Percentiles rank a stretch among this genome's conserved stretches.
These are phyloP conservation scores for Epichloe bromicola DNA, from an alignment of 2,329 filamentous ascomycete species.

Conservation along the genomic window DNA sequence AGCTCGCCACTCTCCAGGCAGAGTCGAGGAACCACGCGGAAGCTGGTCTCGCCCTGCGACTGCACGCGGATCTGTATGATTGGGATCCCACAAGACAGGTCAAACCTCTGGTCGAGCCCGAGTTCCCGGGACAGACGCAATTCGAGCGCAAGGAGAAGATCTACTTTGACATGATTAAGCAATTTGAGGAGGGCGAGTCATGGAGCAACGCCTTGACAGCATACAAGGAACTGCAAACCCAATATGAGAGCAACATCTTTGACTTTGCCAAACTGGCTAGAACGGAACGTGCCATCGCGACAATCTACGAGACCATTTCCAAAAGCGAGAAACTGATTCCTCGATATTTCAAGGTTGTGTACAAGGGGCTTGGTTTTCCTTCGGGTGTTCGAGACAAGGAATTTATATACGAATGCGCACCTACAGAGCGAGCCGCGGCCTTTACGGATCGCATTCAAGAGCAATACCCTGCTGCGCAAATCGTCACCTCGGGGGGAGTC, in stretches of 20 bases:
- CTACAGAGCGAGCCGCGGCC: slow-evolving; percentile 61
- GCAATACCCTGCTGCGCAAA: slow-evolving; percentile 74
- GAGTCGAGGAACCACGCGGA: slow-evolving; percentile 69
- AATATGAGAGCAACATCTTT: slow-evolving; percentile 81
- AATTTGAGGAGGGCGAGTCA: slow-evolving; percentile 87
- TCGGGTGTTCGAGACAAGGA: slow-evolving; percentile 72
- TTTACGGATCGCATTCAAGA: slow-evolving; percentile 91
- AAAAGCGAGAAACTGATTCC: slow-evolving; percentile 68
- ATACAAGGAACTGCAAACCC: slow-evolving; percentile 80
- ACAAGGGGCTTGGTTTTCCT: slow-evolving; percentile 82
- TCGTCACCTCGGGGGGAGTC: slow-evolving; percentile 54
- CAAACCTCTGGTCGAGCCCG: slow-evolving; percentile 55
- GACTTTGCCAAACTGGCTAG: slow-evolving; percentile 88
- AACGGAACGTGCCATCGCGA: slow-evolving; percentile 79
- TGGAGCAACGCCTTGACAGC: slow-evolving; percentile 81
- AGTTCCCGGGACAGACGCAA: slow-evolving; percentile 69
- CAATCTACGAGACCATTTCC: slow-evolving; percentile 77
- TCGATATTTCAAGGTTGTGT: slow-evolving; percentile 84
- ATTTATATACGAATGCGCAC: slow-evolving; percentile 77
- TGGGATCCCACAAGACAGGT: slow-evolving; percentile 67
- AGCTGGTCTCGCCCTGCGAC: slow-evolving; percentile 73
- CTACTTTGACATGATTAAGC: slow-evolving; percentile 89
- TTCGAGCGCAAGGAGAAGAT: slow-evolving; percentile 89
- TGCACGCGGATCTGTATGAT: slow-evolving; percentile 85
- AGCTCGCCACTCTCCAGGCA: slow-evolving; percentile 67